Evolutionary conservation across 2,329 filamentous ascomycete genomes (phyloP).

Genomic region (Epichloe uncinata): DNA sequence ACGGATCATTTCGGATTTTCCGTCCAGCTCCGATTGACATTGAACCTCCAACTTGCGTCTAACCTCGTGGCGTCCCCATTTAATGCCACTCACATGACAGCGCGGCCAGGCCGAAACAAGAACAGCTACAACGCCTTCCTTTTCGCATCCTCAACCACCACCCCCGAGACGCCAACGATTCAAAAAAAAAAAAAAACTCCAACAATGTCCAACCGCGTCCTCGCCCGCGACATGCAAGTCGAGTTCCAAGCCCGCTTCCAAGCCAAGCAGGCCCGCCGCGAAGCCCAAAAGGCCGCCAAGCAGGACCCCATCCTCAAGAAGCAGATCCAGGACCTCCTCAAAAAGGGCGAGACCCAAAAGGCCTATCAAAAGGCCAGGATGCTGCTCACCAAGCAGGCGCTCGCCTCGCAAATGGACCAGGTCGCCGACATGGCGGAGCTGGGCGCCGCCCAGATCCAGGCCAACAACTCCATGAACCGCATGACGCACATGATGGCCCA

Average conservation of each 20-base stretch:
- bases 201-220: slow-evolving; percentile 46
- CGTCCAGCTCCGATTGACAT: too few species aligned
- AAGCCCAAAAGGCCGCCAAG: slow-evolving; percentile 44
- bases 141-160: too few species aligned
- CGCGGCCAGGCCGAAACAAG: too few species aligned
- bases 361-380: slow-evolving; percentile 51
- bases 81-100: too few species aligned
- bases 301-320: slow-evolving; percentile 48
- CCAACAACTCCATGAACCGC: slow-evolving; percentile 51
- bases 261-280: slow-evolving; percentile 47
- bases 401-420: slow-evolving; percentile 50
- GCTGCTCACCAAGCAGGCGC: slow-evolving; percentile 46
- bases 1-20: too few species aligned
- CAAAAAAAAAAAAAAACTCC: too few species aligned
- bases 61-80: too few species aligned
- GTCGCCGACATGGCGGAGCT: slow-evolving; percentile 52
- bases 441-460: slow-evolving; percentile 46
- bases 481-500: slow-evolving; percentile 52
- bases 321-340: slow-evolving; percentile 49
- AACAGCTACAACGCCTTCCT: too few species aligned
- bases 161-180: too few species aligned
- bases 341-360: slow-evolving; percentile 52
- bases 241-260: slow-evolving; percentile 52
- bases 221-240: slow-evolving; percentile 47
- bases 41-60: too few species aligned